Evolutionary conservation across 176 grass and related monocot genomes (phyloP).

Genomic region (Eleusine indica): DNA sequence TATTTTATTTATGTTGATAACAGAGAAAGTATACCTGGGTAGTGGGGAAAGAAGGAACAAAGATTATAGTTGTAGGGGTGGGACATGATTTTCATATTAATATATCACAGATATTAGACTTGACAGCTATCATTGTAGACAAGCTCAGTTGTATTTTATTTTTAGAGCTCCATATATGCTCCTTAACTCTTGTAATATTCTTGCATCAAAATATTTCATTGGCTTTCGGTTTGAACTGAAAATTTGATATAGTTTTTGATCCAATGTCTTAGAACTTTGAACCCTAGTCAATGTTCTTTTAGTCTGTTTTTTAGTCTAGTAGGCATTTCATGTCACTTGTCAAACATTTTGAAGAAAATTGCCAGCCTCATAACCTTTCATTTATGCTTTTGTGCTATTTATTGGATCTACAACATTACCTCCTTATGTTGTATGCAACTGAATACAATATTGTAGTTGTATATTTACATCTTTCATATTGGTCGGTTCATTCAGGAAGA

Average conservation of each 20-base stretch:
- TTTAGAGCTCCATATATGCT: background rate
- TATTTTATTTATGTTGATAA: background rate
- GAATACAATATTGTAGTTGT: background rate
- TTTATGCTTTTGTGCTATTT: background rate
- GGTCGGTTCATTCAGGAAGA: conserved; percentile 57
- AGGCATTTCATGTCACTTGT: conserved; percentile 1
- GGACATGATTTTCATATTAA: background rate
- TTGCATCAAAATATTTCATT: background rate
- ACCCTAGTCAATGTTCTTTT: background rate
- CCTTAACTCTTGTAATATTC: background rate
- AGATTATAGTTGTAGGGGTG: background rate
- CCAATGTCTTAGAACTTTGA: background rate
- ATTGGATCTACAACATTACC: background rate
- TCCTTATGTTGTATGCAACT: background rate
- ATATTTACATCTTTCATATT: conserved; percentile 32
- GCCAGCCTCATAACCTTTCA: background rate
- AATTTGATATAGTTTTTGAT: background rate
- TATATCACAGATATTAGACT: background rate
- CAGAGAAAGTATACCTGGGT: background rate
- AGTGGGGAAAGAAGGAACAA: background rate
- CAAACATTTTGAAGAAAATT: conserved; percentile 8
- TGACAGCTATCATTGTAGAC: background rate
- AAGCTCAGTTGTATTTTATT: background rate
- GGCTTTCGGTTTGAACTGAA: background rate
- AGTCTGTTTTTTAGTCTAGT: background rate